These are phyloP conservation scores for Groenewaldozyma salmanticensis DNA, from an alignment of 805 yeast species.

Conservation along the genomic window DNA sequence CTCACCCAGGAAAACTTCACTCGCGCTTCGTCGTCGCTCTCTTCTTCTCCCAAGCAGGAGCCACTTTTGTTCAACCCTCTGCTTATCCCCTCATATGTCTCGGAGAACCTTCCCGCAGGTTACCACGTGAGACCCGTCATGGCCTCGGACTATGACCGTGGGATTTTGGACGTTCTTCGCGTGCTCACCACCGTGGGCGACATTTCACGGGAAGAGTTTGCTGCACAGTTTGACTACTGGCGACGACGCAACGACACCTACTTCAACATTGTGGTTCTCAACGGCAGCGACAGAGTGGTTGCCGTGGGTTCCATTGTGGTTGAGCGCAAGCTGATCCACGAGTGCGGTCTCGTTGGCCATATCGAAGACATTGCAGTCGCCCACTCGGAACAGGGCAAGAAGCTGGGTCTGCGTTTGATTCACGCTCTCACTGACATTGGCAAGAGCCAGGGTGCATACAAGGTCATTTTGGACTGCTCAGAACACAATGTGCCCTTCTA, in stretches of 20 bases:
- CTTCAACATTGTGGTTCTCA: constrained; percentile 59
- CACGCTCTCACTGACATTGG: constrained; percentile 52
- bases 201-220: constrained; percentile 43
- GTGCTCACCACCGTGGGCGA: constrained; percentile 80
- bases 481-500: constrained; percentile 76
- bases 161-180: constrained; percentile 51
- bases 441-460: constrained; percentile 59
- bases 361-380: constrained; percentile 89
- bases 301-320: constrained; percentile 78
- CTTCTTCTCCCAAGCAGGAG: constrained; percentile 1
- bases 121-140: constrained; percentile 54
- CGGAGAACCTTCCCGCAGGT: constrained; percentile 42
- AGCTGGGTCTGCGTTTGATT: constrained; percentile 64
- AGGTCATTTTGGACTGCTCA: constrained; percentile 82
- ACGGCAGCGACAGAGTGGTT: constrained; percentile 45
- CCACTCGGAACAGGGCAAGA: constrained; percentile 67
- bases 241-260: constrained; percentile 39
- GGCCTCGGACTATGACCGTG: constrained; percentile 48
- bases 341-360: constrained; percentile 81
- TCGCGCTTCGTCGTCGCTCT: neutral
- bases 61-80: constrained; percentile 17
- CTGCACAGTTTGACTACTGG: constrained; percentile 51
- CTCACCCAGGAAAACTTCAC: constrained; percentile 1
- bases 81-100: constrained; percentile 21
- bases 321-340: constrained; percentile 74